phyloP scores from a whole-genome alignment of 495 filamentous ascomycete genomes.

The Ramalina intermedia region DNA sequence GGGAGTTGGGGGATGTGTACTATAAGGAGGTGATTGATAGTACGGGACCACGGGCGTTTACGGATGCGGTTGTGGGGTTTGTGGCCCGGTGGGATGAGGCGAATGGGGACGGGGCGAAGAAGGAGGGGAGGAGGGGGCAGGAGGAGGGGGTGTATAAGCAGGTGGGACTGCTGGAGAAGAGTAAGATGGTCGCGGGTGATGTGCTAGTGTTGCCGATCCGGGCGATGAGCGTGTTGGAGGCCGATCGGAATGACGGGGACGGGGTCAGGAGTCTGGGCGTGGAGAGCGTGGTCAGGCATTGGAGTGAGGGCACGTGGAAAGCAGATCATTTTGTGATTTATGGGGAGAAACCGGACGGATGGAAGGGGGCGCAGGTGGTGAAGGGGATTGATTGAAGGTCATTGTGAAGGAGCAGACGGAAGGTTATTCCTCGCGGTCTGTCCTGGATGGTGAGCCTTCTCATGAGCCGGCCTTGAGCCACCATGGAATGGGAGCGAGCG shows the following conservation, averaged over 20 bases:
- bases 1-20: slow-evolving; percentile 38
- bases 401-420: too few relatives aligned
- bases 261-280: slow-evolving; percentile 1
- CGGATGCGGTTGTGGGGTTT: slow-evolving; percentile 41
- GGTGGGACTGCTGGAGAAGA: slow-evolving; percentile 45
- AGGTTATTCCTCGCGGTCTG: too few relatives aligned
- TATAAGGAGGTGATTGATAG: slow-evolving; percentile 55
- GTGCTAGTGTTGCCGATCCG: slow-evolving; percentile 9
- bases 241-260: slow-evolving; percentile 5
- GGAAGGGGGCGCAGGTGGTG: not conserved
- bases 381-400: not conserved
- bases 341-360: not conserved
- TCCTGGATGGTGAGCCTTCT: too few relatives aligned
- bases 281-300: slow-evolving; percentile 8
- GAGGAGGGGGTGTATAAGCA: slow-evolving; percentile 30
- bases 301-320: slow-evolving; percentile 8
- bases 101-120: not conserved
- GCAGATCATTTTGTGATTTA: not conserved
- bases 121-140: too few relatives aligned
- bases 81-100: slow-evolving; percentile 29
- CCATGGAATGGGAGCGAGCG: too few relatives aligned
- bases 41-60: slow-evolving; percentile 54
- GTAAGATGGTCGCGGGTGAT: slow-evolving; percentile 34
- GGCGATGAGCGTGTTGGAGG: slow-evolving; percentile 9
- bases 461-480: too few relatives aligned